These are phyloP conservation scores for Heterobasidion occidentale DNA, from an alignment of 1,284 basidiomycete genomes.

Conservation along the genomic window DNA sequence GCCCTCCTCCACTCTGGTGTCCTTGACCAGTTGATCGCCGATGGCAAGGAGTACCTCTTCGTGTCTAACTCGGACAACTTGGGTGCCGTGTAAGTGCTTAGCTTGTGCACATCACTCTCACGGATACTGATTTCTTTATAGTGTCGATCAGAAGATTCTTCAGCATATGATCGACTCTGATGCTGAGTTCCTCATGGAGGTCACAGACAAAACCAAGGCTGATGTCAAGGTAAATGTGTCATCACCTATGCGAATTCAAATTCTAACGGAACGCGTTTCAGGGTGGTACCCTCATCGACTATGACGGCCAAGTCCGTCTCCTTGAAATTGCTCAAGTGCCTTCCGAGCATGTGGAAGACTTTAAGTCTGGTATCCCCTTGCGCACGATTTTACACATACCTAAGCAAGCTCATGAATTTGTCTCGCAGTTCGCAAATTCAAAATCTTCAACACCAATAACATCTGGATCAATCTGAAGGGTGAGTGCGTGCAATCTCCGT, in stretches of 20 bases:
- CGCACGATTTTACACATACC: conserved; percentile 2
- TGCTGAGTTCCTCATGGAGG: conserved; percentile 96
- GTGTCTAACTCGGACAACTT: conserved; percentile 97
- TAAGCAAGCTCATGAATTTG: background rate
- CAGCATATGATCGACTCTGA: conserved; percentile 88
- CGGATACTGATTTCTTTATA: conserved; percentile 24
- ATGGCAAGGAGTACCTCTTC: conserved; percentile 96
- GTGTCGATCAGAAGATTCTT: conserved; percentile 72
- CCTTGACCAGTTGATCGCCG: conserved; percentile 83
- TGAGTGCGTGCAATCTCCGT: conserved; percentile 11
- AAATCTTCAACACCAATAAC: conserved; percentile 94
- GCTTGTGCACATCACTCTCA: background rate
- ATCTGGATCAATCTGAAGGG: conserved; percentile 87
- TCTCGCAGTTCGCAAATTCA: conserved; percentile 67
- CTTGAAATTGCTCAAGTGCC: conserved; percentile 97
- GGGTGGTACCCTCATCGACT: conserved; percentile 94
- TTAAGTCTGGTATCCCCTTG: conserved; percentile 62
- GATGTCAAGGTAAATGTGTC: conserved; percentile 68
- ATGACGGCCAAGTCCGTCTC: conserved; percentile 84
- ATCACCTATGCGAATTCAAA: background rate
- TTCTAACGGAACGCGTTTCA: conserved; percentile 11
- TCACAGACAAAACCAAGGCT: conserved; percentile 99
- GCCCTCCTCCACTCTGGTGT: conserved; percentile 88
- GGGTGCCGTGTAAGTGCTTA: conserved; percentile 77
- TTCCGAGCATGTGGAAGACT: conserved; percentile 92